These are phyloP conservation scores for Paralagenidium karlingii DNA, from an alignment of 352 stramenopile species.

Conservation along the genomic window DNA sequence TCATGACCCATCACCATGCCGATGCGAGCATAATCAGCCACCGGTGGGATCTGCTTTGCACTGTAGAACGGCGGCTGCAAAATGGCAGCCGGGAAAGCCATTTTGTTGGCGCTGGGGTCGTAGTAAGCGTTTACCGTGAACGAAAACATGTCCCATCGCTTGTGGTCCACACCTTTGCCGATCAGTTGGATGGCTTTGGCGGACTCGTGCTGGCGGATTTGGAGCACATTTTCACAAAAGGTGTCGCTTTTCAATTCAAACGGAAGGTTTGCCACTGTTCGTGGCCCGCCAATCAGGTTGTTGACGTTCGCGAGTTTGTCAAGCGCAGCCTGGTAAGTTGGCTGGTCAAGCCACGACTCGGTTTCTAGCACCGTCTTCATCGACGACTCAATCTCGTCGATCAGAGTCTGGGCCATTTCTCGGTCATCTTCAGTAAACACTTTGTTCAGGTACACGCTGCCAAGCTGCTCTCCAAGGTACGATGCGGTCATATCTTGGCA, in stretches of 20 bases:
- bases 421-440: constrained; percentile 82
- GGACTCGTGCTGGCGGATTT: constrained; percentile 29
- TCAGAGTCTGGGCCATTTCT: constrained; percentile 65
- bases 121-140: constrained; percentile 90
- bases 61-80: constrained; percentile 92
- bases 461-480: constrained; percentile 51
- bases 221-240: constrained; percentile 32
- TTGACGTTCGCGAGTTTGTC: constrained; percentile 79
- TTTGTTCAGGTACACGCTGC: constrained; percentile 86
- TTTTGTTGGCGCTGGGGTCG: constrained; percentile 67
- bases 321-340: constrained; percentile 69
- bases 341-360: constrained; percentile 82
- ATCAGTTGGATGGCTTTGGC: constrained; percentile 1
- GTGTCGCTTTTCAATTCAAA: constrained; percentile 27
- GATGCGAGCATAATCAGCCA: constrained; percentile 91
- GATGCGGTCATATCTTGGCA: constrained; percentile 44
- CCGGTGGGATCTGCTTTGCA: constrained; percentile 55
- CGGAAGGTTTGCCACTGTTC: constrained; percentile 26
- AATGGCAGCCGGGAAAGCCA: constrained; percentile 94
- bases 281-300: constrained; percentile 56
- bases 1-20: constrained; percentile 91
- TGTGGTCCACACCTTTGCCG: constrained; percentile 33
- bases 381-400: constrained; percentile 70
- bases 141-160: constrained; percentile 85
- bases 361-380: constrained; percentile 63